These are phyloP conservation scores for Xylaria sp. DNA, from an alignment of 2,329 filamentous ascomycete genomes.

Conservation along the genomic window DNA sequence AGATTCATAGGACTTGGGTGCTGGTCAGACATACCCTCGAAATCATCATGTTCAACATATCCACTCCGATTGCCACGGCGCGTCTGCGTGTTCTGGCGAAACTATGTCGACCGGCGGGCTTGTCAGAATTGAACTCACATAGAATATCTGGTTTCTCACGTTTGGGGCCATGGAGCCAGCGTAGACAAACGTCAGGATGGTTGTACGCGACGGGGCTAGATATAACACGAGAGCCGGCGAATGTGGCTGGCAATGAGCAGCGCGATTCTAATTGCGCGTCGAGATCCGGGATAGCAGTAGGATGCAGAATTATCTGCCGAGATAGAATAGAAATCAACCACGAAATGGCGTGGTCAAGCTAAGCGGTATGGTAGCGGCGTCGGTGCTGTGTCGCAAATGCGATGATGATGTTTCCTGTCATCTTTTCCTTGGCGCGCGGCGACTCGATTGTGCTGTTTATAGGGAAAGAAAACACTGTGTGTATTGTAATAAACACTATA, in stretches of 20 bases:
- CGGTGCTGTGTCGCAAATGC: slow-evolving; percentile 14
- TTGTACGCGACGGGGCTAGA: slow-evolving; percentile 7
- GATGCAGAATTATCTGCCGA: neutral
- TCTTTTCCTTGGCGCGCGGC: neutral
- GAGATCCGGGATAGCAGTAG: too few species aligned
- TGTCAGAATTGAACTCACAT: slow-evolving; percentile 5
- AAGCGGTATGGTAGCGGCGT: neutral
- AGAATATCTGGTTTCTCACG: slow-evolving; percentile 17
- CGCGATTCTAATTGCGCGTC: neutral
- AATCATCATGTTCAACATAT: slow-evolving; percentile 66
- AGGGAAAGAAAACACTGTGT: neutral
- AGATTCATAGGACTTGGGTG: neutral
- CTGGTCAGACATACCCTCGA: slow-evolving; percentile 53
- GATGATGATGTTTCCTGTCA: slow-evolving; percentile 5
- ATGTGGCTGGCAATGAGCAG: neutral
- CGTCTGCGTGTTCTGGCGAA: slow-evolving; percentile 50
- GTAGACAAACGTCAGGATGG: neutral
- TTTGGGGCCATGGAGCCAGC: slow-evolving; percentile 36
- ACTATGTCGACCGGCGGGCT: slow-evolving; percentile 23
- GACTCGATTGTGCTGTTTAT: neutral
- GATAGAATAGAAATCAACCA: neutral
- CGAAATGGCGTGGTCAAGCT: neutral
- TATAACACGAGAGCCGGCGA: slow-evolving; percentile 4
- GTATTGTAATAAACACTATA: too few species aligned
- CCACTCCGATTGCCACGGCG: slow-evolving; percentile 62